A percentile compares a stretch with the other conserved stretches of the same genome.
These are phyloP conservation scores for Tricholoma flavovirens DNA, from an alignment of 768 basidiomycete genomes.

Conservation along the genomic window DNA sequence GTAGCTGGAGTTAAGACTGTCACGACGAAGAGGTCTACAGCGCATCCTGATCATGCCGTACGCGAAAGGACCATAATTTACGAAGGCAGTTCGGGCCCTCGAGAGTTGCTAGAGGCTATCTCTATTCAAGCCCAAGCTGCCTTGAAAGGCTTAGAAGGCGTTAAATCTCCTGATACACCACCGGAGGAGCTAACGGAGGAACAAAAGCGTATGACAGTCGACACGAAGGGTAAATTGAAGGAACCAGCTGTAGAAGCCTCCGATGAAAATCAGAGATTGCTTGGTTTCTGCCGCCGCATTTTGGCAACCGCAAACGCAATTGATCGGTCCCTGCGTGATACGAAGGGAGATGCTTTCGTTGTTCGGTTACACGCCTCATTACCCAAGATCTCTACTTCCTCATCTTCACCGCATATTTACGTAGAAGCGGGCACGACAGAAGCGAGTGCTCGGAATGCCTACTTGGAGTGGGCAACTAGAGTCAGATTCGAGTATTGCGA, in stretches of 20 bases:
- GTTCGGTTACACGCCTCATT: slow-evolving; percentile 69
- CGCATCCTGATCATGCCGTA: slow-evolving; percentile 42
- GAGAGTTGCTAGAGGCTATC: slow-evolving; percentile 87
- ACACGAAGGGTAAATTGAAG: slow-evolving; percentile 61
- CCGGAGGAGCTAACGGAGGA: slow-evolving; percentile 80
- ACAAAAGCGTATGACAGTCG: slow-evolving; percentile 77
- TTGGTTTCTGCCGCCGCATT: slow-evolving; percentile 82
- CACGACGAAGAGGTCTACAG: slow-evolving; percentile 46
- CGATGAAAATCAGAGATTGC: slow-evolving; percentile 75
- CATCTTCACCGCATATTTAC: slow-evolving; percentile 34
- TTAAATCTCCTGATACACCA: slow-evolving; percentile 40
- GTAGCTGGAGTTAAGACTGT: slow-evolving; percentile 60
- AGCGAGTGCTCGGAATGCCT: slow-evolving; percentile 61
- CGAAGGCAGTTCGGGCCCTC: slow-evolving; percentile 86
- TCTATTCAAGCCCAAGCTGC: slow-evolving; percentile 92
- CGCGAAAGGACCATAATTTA: slow-evolving; percentile 83
- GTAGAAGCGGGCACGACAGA: slow-evolving; percentile 57
- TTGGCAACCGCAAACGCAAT: slow-evolving; percentile 77
- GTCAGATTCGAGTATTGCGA: slow-evolving; percentile 92
- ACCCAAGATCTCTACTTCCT: slow-evolving; percentile 63
- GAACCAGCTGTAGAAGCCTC: slow-evolving; percentile 40
- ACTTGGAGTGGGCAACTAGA: slow-evolving; percentile 79
- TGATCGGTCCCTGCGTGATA: slow-evolving; percentile 81
- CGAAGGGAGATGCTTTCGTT: slow-evolving; percentile 85
- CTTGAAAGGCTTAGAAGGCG: slow-evolving; percentile 76